phyloP scores from a whole-genome alignment of 1,284 basidiomycete species.

The Bjerkandera adusta region DNA sequence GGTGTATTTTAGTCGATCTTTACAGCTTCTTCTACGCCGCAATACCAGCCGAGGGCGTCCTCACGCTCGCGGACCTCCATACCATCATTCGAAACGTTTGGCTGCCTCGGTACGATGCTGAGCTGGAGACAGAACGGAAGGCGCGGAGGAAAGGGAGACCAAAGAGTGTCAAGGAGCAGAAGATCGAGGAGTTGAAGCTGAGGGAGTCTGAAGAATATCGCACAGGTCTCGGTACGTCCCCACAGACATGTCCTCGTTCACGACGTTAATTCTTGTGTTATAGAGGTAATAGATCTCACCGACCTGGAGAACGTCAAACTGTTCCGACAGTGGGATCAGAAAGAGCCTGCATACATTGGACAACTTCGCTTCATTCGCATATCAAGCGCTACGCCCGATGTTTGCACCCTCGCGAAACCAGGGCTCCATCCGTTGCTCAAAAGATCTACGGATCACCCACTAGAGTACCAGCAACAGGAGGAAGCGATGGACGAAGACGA shows the following conservation, averaged over 20 bases:
- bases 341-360: constrained; percentile 70
- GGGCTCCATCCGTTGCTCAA: constrained; percentile 52
- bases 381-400: constrained; percentile 50
- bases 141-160: constrained; percentile 75
- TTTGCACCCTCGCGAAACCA: constrained; percentile 50
- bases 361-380: constrained; percentile 77
- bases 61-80: constrained; percentile 72
- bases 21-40: constrained; percentile 81
- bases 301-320: constrained; percentile 69
- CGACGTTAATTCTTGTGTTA: constrained; percentile 3
- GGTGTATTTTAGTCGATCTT: constrained; percentile 56
- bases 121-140: constrained; percentile 61
- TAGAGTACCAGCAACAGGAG: constrained; percentile 10
- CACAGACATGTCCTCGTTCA: constrained; percentile 6
- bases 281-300: constrained; percentile 86
- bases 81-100: constrained; percentile 67
- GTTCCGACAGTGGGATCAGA: constrained; percentile 78
- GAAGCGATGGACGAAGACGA: constrained; percentile 35
- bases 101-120: constrained; percentile 70
- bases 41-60: constrained; percentile 59
- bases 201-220: constrained; percentile 75
- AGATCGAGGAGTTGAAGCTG: constrained; percentile 71
- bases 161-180: constrained; percentile 68
- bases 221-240: constrained; percentile 77
- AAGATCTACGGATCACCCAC: constrained; percentile 1